Evolutionary conservation across 352 stramenopile genomes (phyloP), one percentile per base, ranked within the genome.

Genomic region (Pythium rishiriense): DNA sequence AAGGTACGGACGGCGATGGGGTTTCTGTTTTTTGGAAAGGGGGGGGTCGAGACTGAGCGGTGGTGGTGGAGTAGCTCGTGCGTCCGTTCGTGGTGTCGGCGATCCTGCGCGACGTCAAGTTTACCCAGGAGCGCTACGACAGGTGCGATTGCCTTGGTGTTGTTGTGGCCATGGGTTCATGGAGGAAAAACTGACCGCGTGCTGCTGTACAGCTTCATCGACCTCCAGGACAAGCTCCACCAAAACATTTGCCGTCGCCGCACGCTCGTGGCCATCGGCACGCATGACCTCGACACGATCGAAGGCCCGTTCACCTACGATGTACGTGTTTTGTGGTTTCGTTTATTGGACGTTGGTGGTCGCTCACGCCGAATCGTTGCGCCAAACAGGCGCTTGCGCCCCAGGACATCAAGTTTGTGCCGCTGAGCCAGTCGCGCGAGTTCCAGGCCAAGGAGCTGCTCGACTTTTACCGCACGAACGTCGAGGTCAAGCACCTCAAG

Each of bases 201-300:
- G 24, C 15, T 47, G 37, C 25, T 35, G 14, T 52, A 35, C 39
- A 94, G 94, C 75, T 99, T 99, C 85, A 99, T 99, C 58, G 98
- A 99, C 66, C 85, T 99, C 67, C 98, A 99, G 84, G 98, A 99
- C 85, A 99, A 99, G 81, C 85, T 99, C 51, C 98, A 99, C 78
- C 95, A 98, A 58, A 99, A 99, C 83, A 97, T 99, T 54, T 99
- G 98, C 83, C 95, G 98, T 67, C 93, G 97, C 58, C 94, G 98
- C 51, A 99, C 97, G n/a, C 88, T 99, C 19, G 98, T 99, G 28
- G 97, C 98, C 31, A 99, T 99, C 76, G 98, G 98, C 56, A 99
- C 98, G 47, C 98, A 99, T 81, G 98, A 99, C 78, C 81, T 99
- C 51, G 96, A 99, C 85, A 95, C 93, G 21, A 76, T 99, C 25